Conservation (phyloP, 1,139 yeast species). For the Hanseniaspora gamundiae region DNA sequence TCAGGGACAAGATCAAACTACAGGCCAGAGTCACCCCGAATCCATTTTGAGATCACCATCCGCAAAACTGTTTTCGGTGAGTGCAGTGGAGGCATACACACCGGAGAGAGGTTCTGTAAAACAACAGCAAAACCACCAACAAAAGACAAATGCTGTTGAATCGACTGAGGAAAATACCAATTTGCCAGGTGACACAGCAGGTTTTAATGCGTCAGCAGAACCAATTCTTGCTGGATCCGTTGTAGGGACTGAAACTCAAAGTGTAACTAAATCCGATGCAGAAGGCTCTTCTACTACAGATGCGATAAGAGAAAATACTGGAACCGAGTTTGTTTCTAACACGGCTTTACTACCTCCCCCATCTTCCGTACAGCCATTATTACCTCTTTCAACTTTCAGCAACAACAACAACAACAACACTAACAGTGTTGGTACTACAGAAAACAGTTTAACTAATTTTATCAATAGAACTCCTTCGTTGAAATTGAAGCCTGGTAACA, state of each 20-base stretch:
- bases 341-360: too few relatives aligned
- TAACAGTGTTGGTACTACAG: background rate
- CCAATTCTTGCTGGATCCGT: too few relatives aligned
- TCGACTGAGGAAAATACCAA: background rate
- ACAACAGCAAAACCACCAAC: constrained; percentile 10
- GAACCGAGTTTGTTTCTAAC: too few relatives aligned
- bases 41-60: constrained; percentile 24
- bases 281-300: too few relatives aligned
- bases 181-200: background rate
- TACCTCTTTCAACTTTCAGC: background rate
- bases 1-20: constrained; percentile 9
- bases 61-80: constrained; percentile 37
- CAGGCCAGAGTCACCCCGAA: constrained; percentile 18
- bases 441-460: background rate
- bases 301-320: too few relatives aligned
- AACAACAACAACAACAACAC: constrained; percentile 7
- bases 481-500: background rate
- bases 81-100: constrained; percentile 68
- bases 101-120: constrained; percentile 60
- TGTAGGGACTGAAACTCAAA: too few relatives aligned
- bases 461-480: background rate
- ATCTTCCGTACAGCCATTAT: too few relatives aligned
- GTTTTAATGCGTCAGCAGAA: background rate
- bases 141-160: background rate
- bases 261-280: too few relatives aligned